Evolutionary conservation across 257 asterid species (phyloP).

Genomic region (Catharanthus roseus): DNA sequence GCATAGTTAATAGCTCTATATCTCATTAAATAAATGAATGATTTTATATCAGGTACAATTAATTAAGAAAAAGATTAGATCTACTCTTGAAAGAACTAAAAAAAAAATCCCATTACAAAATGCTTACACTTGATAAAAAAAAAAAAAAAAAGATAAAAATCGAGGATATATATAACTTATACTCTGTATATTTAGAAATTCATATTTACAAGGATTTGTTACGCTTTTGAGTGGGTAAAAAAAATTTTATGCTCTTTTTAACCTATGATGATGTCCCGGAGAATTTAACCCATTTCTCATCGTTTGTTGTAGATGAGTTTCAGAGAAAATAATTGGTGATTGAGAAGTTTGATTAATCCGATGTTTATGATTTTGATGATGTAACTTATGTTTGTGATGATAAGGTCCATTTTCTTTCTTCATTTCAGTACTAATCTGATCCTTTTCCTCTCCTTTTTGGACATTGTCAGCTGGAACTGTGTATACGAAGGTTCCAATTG

Average conservation of each 20-base stretch:
- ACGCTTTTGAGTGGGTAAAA: no score
- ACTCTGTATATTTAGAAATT: not conserved
- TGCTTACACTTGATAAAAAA: constrained; percentile 3
- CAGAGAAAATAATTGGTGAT: constrained; percentile 39
- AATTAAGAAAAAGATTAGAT: not conserved
- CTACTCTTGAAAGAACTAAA: no score
- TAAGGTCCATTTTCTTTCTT: constrained; percentile 23
- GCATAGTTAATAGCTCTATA: no score
- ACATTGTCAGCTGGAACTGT: constrained; percentile 33
- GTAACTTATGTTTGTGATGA: constrained; percentile 34
- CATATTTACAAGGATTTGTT: not conserved
- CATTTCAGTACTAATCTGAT: not conserved
- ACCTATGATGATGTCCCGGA: constrained; percentile 1
- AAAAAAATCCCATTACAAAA: constrained; percentile 1
- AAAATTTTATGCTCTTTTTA: constrained; percentile 4
- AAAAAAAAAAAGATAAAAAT: not conserved
- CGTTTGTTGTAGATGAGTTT: constrained; percentile 14
- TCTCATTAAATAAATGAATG: not conserved
- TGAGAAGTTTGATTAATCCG: constrained; percentile 22
- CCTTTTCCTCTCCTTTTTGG: constrained; percentile 9
- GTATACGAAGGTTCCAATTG: constrained; percentile 58
- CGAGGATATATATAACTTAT: not conserved
- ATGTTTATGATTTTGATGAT: constrained; percentile 14
- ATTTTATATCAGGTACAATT: not conserved
- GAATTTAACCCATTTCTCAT: constrained; percentile 1